Percentiles rank a stretch among this genome's conserved stretches.
These are phyloP conservation scores for Ophiostoma perfectum DNA, from an alignment of 2,329 filamentous ascomycete genomes.

Conservation along the genomic window DNA sequence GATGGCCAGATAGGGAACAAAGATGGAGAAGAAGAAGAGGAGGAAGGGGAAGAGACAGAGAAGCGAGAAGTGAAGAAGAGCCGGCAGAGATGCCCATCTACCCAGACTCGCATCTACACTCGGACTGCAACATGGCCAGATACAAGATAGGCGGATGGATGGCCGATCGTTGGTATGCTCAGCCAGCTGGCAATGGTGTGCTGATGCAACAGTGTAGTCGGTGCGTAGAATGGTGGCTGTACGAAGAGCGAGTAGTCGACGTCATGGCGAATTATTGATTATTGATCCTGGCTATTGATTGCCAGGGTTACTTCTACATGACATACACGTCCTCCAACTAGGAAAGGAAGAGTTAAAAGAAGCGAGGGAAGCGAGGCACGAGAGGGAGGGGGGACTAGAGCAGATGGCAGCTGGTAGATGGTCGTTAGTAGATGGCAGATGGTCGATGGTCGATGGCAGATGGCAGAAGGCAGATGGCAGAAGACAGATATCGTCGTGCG, in stretches of 20 bases:
- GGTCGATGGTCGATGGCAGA: no score
- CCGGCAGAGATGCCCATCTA: neutral
- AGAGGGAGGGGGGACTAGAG: neutral
- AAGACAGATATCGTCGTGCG: no score
- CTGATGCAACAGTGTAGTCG: neutral
- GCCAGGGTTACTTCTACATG: neutral
- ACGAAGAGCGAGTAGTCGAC: neutral
- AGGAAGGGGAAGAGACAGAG: neutral
- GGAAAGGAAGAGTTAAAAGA: conserved; percentile 4
- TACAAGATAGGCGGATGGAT: conserved; percentile 8
- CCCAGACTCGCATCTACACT: neutral
- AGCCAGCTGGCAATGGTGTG: no score
- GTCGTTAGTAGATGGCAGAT: no score
- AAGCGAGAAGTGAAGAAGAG: no score
- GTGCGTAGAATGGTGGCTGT: no score
- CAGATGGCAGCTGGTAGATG: no score
- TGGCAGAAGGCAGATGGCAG: no score
- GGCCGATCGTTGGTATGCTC: neutral
- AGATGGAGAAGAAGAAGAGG: neutral
- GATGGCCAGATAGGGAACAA: neutral
- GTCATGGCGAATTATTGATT: neutral
- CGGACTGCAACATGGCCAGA: neutral
- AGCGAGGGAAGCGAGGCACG: neutral
- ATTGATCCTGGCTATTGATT: neutral
- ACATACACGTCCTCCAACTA: conserved; percentile 2